These are phyloP conservation scores for Peltaster fructicola DNA, from an alignment of 2,329 filamentous ascomycete species.

Conservation along the genomic window DNA sequence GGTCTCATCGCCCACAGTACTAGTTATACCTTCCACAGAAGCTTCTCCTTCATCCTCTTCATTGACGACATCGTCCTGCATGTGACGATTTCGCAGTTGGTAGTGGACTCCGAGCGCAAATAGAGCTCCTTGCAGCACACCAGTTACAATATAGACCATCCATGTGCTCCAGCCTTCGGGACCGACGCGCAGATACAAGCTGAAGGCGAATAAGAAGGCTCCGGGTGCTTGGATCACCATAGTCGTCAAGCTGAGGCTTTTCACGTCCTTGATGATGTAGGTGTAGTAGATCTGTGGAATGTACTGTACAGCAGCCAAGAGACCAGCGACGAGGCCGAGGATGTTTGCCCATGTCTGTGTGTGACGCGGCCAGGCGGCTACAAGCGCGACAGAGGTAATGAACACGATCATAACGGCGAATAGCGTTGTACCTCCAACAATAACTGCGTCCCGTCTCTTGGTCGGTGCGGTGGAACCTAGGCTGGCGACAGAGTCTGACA, in stretches of 20 bases:
- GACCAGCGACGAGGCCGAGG: conserved; percentile 61
- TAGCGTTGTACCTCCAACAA: conserved; percentile 55
- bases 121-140: conserved; percentile 64
- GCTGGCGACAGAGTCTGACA: conserved; percentile 18
- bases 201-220: conserved; percentile 74
- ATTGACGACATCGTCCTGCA: background rate
- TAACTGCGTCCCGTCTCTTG: conserved; percentile 58
- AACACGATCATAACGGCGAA: conserved; percentile 58
- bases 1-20: conserved; percentile 2
- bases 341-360: conserved; percentile 70
- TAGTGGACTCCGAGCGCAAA: conserved; percentile 69
- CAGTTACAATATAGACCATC: conserved; percentile 80
- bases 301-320: conserved; percentile 76
- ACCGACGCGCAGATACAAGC: conserved; percentile 54
- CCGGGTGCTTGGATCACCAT: conserved; percentile 97
- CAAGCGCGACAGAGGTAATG: conserved; percentile 43
- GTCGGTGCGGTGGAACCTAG: conserved; percentile 36
- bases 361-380: conserved; percentile 44
- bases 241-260: conserved; percentile 87
- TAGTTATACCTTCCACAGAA: conserved; percentile 6
- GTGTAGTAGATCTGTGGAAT: conserved; percentile 91
- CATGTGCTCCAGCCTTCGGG: conserved; percentile 84
- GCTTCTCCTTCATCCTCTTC: conserved; percentile 3
- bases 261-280: conserved; percentile 67
- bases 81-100: conserved; percentile 27